These are phyloP conservation scores for Colletotrichum tamarilloi DNA, from an alignment of 2,329 filamentous ascomycete genomes.

Conservation along the genomic window DNA sequence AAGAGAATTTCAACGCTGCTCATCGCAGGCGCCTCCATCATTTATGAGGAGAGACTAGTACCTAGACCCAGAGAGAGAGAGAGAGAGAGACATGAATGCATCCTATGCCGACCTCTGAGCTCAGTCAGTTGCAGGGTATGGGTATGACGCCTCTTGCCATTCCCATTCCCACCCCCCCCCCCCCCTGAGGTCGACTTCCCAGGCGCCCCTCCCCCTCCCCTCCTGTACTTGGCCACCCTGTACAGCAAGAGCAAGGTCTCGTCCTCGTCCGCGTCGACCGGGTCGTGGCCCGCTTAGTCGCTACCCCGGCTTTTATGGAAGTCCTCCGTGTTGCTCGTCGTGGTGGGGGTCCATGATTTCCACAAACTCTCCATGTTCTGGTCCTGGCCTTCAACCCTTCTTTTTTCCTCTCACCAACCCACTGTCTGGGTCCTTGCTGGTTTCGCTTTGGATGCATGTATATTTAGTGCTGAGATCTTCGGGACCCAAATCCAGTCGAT, in stretches of 20 bases:
- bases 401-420: slow-evolving; percentile 21
- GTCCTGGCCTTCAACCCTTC: slow-evolving; percentile 20
- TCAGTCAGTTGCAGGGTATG: slow-evolving; percentile 26
- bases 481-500: slow-evolving; percentile 23
- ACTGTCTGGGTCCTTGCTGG: slow-evolving; percentile 27
- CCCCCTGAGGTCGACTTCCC: neutral
- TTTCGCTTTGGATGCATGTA: slow-evolving; percentile 28
- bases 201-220: slow-evolving; percentile 4
- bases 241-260: slow-evolving; percentile 21
- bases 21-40: slow-evolving; percentile 26
- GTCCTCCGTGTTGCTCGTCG: slow-evolving; percentile 19
- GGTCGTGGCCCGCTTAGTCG: slow-evolving; percentile 16
- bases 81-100: slow-evolving; percentile 22
- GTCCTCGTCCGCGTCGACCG: slow-evolving; percentile 20
- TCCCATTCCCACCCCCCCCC: neutral
- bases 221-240: slow-evolving; percentile 14
- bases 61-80: slow-evolving; percentile 5
- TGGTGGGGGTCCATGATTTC: slow-evolving; percentile 32
- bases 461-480: slow-evolving; percentile 36
- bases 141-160: slow-evolving; percentile 14
- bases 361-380: slow-evolving; percentile 29
- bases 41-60: slow-evolving; percentile 18
- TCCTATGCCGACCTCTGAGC: slow-evolving; percentile 20
- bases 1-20: neutral
- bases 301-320: slow-evolving; percentile 35